phyloP scores from a whole-genome alignment of 106 monocot species.

The Allium sativum region DNA sequence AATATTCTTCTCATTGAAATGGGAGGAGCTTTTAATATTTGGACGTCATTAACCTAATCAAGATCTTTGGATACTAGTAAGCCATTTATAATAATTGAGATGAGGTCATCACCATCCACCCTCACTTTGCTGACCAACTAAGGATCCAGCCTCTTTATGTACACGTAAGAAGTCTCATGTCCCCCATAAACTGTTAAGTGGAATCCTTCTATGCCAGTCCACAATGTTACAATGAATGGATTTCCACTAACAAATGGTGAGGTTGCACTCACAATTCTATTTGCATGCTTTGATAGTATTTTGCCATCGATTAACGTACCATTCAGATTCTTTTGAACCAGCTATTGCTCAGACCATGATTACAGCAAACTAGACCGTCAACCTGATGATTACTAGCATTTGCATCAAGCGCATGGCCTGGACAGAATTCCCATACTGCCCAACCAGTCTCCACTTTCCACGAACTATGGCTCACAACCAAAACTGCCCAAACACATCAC shows the following conservation, averaged over 20 bases:
- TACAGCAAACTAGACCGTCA: constrained; percentile 73
- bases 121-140: constrained; percentile 57
- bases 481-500: no score
- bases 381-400: constrained; percentile 26
- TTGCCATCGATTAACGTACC: constrained; percentile 12
- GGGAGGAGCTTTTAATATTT: constrained; percentile 46
- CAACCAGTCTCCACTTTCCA: constrained; percentile 39
- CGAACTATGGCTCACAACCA: constrained; percentile 32
- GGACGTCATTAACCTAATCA: constrained; percentile 26
- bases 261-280: constrained; percentile 18
- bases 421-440: constrained; percentile 66
- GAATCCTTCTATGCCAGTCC: constrained; percentile 74
- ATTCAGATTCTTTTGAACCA: constrained; percentile 16
- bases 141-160: constrained; percentile 80
- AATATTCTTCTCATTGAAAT: constrained; percentile 34
- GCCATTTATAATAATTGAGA: constrained; percentile 59
- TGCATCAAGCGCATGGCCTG: constrained; percentile 9
- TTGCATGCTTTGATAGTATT: constrained; percentile 9
- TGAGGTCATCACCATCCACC: constrained; percentile 54
- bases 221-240: constrained; percentile 61
- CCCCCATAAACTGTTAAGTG: constrained; percentile 83
- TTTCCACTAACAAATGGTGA: constrained; percentile 63
- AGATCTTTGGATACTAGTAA: constrained; percentile 55
- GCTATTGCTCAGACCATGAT: constrained; percentile 25
- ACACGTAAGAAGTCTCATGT: constrained; percentile 68